phyloP scores from a whole-genome alignment of 148 eudicot genomes.

The Cornus suecica region DNA sequence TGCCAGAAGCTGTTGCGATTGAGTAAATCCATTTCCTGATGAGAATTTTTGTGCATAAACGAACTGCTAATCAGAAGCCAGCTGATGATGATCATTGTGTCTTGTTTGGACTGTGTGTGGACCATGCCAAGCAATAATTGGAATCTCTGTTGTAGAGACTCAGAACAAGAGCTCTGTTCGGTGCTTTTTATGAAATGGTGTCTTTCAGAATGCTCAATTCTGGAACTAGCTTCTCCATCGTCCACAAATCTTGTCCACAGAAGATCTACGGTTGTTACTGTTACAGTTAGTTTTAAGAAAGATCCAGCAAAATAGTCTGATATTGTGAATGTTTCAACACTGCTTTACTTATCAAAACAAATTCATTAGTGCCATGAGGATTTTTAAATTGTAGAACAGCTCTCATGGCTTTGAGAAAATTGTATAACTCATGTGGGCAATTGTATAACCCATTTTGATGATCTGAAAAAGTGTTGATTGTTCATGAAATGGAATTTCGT shows the following conservation, averaged over 20 bases:
- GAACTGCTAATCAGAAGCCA: neutral
- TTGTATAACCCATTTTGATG: too few relatives aligned
- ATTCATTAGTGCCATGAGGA: neutral
- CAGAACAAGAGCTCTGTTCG: neutral
- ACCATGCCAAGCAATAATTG: neutral
- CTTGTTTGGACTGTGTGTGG: neutral
- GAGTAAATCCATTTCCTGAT: conserved; percentile 24
- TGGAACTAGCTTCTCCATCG: neutral
- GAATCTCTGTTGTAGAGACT: neutral
- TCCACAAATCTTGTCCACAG: neutral
- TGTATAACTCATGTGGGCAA: too few relatives aligned
- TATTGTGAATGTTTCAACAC: neutral
- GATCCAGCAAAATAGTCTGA: neutral
- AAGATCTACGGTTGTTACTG: neutral
- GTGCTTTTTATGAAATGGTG: neutral
- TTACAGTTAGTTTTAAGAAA: neutral
- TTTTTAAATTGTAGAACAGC: too few relatives aligned
- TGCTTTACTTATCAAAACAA: neutral
- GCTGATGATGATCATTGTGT: neutral
- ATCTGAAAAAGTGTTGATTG: too few relatives aligned
- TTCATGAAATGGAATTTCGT: too few relatives aligned
- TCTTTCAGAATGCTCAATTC: neutral
- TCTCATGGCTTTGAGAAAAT: too few relatives aligned
- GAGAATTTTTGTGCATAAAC: conserved; percentile 9
- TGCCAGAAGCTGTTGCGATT: conserved; percentile 36